Evolutionary conservation across 306 rosid species (phyloP), one percentile per base, ranked within the genome.

Genomic region (Arachis stenosperma): DNA sequence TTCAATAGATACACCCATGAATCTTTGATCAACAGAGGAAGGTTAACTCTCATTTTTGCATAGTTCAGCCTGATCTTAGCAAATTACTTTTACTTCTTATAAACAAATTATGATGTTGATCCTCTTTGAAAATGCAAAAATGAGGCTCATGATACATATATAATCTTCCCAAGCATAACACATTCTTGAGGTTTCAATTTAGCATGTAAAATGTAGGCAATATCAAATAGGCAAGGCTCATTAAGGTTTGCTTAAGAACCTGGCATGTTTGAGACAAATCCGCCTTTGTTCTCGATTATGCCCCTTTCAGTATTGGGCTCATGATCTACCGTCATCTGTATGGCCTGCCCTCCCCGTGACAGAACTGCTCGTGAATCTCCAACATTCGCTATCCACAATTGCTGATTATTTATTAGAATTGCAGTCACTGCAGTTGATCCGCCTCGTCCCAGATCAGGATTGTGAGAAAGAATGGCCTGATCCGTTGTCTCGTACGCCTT

Each of bases 181-280:
- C 27, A 66, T 61, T 9, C 53, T 55, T 48, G 30, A 75, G 30
- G 53, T 47, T 13, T 39, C 64, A 44, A 81, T 29, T 47, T 36
- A 0, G 13, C 65, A 62, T 13, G 15, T 30, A 63, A 69, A 69
- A 2, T 59, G 36, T 8, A 43, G 46, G 69, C 43, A 71, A 42
- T 5, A 80, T 65, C 10, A 44, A 58, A 71, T n/a, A 81, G 64
- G 70, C 12, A 73, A 17, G 46, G 67, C 44, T 65, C 42, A 46
- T 61, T 29, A 75, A 67, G 79, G 74, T 72, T 77, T 55, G 68
- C 73, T 5, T 53, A 75, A 57, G 39, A 81, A 92, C 98, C 98
- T 92, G 98, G 95, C 90, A 92, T 84, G 84, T 92, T 92, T 42
- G 96, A 92, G 83, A 92, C 96, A 73, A 92, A 92, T 70, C 98